A percentile compares a stretch with the other conserved stretches of the same genome.
These are phyloP conservation scores for Porodaedalea pini DNA, from an alignment of 1,284 basidiomycete genomes.

Conservation along the genomic window DNA sequence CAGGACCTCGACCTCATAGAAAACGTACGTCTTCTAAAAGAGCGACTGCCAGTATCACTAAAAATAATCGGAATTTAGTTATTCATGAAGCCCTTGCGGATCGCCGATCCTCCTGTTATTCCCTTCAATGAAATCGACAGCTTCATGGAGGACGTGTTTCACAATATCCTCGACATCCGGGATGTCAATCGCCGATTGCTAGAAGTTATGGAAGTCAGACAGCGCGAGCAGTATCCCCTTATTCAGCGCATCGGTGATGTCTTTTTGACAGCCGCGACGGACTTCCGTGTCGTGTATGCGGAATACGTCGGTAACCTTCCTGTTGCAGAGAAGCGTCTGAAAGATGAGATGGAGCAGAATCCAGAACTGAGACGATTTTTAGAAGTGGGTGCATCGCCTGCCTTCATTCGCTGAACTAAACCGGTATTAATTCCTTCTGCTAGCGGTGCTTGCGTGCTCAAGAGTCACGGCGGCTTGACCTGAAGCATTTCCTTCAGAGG, in stretches of 20 bases:
- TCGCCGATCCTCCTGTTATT: conserved; percentile 72
- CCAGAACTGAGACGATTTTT: conserved; percentile 81
- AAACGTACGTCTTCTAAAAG: conserved; percentile 39
- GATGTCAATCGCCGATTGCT: conserved; percentile 80
- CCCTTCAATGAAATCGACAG: conserved; percentile 61
- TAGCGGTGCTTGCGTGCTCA: conserved; percentile 63
- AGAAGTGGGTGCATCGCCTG: conserved; percentile 55
- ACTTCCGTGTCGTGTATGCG: conserved; percentile 86
- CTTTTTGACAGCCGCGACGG: conserved; percentile 82
- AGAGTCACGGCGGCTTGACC: conserved; percentile 75
- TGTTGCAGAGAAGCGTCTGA: conserved; percentile 80
- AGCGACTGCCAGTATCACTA: background rate
- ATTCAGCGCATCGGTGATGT: conserved; percentile 89
- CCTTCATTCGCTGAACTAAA: background rate
- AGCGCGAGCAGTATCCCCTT: conserved; percentile 83
- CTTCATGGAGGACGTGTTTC: conserved; percentile 86
- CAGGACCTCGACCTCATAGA: conserved; percentile 87
- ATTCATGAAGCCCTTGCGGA: conserved; percentile 77
- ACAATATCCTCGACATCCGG: conserved; percentile 81
- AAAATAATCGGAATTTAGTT: conserved; percentile 36
- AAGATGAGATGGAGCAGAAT: conserved; percentile 82
- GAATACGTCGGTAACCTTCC: conserved; percentile 84
- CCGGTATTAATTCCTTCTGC: conserved; percentile 14
- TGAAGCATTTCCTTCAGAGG: conserved; percentile 84
- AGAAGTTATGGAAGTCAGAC: conserved; percentile 82